A percentile compares a stretch with the other conserved stretches of the same genome.
These are phyloP conservation scores for Phytophthora aleatoria DNA, from an alignment of 352 stramenopile genomes.

Conservation along the genomic window DNA sequence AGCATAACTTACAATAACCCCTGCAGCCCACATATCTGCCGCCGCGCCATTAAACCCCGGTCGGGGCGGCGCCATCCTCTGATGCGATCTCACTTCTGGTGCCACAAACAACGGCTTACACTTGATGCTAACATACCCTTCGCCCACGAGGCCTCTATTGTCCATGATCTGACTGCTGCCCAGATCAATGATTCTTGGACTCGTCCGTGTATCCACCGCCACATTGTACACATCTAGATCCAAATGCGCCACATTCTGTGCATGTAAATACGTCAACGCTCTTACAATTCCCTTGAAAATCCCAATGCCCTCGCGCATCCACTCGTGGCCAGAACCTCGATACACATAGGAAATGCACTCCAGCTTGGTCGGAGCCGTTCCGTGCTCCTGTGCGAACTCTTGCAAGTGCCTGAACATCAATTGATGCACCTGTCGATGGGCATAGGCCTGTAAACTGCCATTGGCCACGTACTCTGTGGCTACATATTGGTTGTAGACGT, in stretches of 20 bases:
- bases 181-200: constrained; percentile 79
- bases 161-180: constrained; percentile 83
- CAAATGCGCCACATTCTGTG: constrained; percentile 76
- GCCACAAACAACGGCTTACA: constrained; percentile 81
- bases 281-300: constrained; percentile 72
- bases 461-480: constrained; percentile 85
- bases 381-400: constrained; percentile 64
- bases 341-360: constrained; percentile 87
- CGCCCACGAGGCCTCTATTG: constrained; percentile 58
- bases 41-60: constrained; percentile 75
- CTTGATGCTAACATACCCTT: constrained; percentile 79
- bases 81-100: constrained; percentile 70
- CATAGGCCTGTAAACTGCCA: constrained; percentile 74
- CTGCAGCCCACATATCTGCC: constrained; percentile 80
- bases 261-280: constrained; percentile 81
- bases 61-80: constrained; percentile 56
- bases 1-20: constrained; percentile 71
- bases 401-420: constrained; percentile 78
- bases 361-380: constrained; percentile 65
- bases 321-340: constrained; percentile 68
- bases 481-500: constrained; percentile 81
- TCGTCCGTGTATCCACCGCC: constrained; percentile 59
- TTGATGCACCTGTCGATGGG: constrained; percentile 69
- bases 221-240: constrained; percentile 90
- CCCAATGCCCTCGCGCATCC: constrained; percentile 74